Evolutionary conservation across 805 yeast genomes (phyloP).

Genomic region (Ogataea ramenticola): DNA sequence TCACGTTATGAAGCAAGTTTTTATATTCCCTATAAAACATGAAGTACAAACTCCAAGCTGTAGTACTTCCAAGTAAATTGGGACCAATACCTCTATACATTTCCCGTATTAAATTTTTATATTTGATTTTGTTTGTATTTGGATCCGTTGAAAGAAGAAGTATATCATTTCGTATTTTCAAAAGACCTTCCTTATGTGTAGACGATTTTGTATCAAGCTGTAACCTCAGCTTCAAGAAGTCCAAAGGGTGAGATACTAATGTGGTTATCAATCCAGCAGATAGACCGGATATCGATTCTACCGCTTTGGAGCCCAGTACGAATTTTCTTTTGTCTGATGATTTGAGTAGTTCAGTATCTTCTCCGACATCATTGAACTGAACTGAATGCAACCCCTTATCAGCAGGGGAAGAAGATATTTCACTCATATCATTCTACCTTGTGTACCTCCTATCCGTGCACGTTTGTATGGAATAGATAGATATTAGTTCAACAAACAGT

Average conservation of each 20-base stretch:
- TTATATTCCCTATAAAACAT: slow-evolving; percentile 64
- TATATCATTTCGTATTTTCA: slow-evolving; percentile 14
- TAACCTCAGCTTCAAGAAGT: slow-evolving; percentile 72
- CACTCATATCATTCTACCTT: not conserved
- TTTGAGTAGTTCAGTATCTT: not conserved
- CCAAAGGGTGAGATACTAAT: slow-evolving; percentile 80
- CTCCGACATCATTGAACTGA: too few species aligned
- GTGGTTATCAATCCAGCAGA: slow-evolving; percentile 81
- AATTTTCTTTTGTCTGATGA: not conserved
- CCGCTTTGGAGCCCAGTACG: slow-evolving; percentile 8
- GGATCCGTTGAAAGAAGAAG: slow-evolving; percentile 6
- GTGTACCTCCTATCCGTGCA: too few species aligned
- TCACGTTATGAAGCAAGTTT: slow-evolving; percentile 8
- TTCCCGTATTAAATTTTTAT: slow-evolving; percentile 16
- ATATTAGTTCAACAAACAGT: too few species aligned
- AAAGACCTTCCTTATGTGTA: slow-evolving; percentile 23
- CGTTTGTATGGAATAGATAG: too few species aligned
- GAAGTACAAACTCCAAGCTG: slow-evolving; percentile 89
- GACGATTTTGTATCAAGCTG: slow-evolving; percentile 47
- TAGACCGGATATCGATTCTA: slow-evolving; percentile 64
- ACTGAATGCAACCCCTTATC: not conserved
- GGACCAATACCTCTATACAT: slow-evolving; percentile 74
- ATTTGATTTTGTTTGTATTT: slow-evolving; percentile 3
- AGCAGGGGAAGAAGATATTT: not conserved
- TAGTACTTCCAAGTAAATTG: slow-evolving; percentile 74